Conservation (phyloP, 352 stramenopile species). For the Globisporangium recalcitrans region DNA sequence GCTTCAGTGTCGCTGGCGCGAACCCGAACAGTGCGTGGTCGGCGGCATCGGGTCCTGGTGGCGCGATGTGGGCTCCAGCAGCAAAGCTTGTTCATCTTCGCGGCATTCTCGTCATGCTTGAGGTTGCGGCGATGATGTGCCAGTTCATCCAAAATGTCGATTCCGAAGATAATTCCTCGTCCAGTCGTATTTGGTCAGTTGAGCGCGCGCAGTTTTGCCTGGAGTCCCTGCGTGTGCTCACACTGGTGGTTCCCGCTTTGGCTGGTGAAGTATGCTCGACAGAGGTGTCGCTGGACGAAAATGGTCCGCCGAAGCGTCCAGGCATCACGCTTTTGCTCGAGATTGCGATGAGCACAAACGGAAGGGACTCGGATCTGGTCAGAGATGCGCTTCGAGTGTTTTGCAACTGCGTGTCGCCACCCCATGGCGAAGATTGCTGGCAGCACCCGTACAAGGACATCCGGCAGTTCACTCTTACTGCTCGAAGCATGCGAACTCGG, state of each 20-base stretch:
- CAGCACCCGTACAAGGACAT: constrained; percentile 84
- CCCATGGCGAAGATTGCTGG: constrained; percentile 76
- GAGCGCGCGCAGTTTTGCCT: constrained; percentile 79
- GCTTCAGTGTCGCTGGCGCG: constrained; percentile 52
- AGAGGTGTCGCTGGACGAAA: constrained; percentile 54
- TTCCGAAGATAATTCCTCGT: constrained; percentile 44
- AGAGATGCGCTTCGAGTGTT: constrained; percentile 69
- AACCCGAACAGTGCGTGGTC: constrained; percentile 53
- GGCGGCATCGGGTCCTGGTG: constrained; percentile 39
- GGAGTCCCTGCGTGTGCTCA: constrained; percentile 69
- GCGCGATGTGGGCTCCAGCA: constrained; percentile 65
- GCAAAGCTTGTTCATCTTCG: constrained; percentile 71
- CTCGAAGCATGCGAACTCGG: constrained; percentile 56
- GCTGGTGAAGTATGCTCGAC: constrained; percentile 74
- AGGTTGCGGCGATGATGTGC: constrained; percentile 70
- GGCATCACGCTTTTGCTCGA: constrained; percentile 76
- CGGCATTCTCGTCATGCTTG: constrained; percentile 70
- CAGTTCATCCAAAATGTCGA: constrained; percentile 51
- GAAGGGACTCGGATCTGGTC: constrained; percentile 68
- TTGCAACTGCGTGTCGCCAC: constrained; percentile 79
- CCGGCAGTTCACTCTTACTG: constrained; percentile 70
- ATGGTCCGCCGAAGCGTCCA: constrained; percentile 27
- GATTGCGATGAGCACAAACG: constrained; percentile 67
- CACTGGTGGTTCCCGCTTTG: constrained; percentile 62
- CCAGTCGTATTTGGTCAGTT: constrained; percentile 63